A percentile compares a stretch with the other conserved stretches of the same genome.
Evolutionary conservation across 768 basidiomycete species (phyloP).

Genomic region (Trametes maxima): DNA sequence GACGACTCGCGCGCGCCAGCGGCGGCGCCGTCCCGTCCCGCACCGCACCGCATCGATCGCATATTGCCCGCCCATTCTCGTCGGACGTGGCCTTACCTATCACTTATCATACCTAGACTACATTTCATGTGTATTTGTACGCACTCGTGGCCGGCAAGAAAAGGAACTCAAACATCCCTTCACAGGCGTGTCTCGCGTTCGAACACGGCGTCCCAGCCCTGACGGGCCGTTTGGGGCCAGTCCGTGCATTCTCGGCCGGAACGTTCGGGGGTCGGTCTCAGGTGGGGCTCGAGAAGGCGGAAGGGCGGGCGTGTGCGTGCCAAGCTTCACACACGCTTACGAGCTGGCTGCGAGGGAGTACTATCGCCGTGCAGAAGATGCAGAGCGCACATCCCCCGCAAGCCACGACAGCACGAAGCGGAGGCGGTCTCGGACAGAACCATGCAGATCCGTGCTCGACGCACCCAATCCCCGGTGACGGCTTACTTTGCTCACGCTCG

Average conservation of each 20-base stretch:
- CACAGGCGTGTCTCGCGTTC: not conserved
- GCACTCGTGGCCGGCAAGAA: constrained; percentile 12
- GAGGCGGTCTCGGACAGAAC: not conserved
- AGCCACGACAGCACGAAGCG: not conserved
- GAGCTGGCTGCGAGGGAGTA: not conserved
- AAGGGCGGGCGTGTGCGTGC: constrained; percentile 10
- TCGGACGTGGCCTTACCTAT: constrained; percentile 9
- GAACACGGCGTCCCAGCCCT: not conserved
- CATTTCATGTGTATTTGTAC: constrained; percentile 25
- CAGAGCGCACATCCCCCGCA: not conserved
- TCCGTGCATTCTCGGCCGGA: constrained; percentile 5
- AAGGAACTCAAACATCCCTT: constrained; percentile 16
- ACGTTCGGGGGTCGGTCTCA: constrained; percentile 17
- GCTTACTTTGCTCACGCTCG: not conserved
- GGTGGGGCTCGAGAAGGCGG: constrained; percentile 7
- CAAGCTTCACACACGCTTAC: constrained; percentile 3
- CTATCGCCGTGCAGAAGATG: constrained; percentile 8
- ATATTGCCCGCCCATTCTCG: constrained; percentile 5
- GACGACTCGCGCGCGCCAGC: constrained; percentile 4
- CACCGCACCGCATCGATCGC: constrained; percentile 15
- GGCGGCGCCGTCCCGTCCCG: constrained; percentile 13
- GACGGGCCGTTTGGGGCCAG: constrained; percentile 5
- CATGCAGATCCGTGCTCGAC: constrained; percentile 8
- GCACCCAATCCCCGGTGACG: not conserved
- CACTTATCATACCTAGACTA: constrained; percentile 25